Percentiles rank a stretch among this genome's conserved stretches.
phyloP scores from a whole-genome alignment of 192 early-diverging fungal species.

The Endogone sp. region DNA sequence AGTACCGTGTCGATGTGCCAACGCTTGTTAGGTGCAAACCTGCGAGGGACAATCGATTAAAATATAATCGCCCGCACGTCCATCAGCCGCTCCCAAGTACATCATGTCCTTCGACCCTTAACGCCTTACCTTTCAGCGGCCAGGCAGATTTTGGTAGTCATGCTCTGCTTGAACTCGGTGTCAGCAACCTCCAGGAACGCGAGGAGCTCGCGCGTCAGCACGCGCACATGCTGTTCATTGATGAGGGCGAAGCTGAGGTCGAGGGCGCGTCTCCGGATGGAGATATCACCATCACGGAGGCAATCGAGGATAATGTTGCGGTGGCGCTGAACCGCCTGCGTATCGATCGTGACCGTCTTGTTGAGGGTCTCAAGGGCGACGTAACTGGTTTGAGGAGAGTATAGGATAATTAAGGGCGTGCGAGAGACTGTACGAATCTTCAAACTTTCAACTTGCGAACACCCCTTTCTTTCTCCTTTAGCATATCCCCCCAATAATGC shows the following conservation, averaged over 20 bases:
- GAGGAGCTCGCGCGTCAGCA: conserved; percentile 89
- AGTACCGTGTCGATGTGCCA: conserved; percentile 98
- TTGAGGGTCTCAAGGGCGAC: conserved; percentile 98
- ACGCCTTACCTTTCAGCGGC: conserved; percentile 70
- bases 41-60: conserved; percentile 11
- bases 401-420: not conserved
- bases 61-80: not conserved
- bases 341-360: conserved; percentile 84
- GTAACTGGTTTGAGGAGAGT: conserved; percentile 51
- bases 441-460: not conserved
- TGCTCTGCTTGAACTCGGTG: conserved; percentile 82
- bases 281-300: conserved; percentile 91
- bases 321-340: conserved; percentile 94
- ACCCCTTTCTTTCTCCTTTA: not conserved
- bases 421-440: not conserved
- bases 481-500: too few species aligned
- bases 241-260: conserved; percentile 97
- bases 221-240: conserved; percentile 87
- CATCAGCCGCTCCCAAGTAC: not conserved
- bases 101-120: not conserved
- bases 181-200: conserved; percentile 92
- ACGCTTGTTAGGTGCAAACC: conserved; percentile 88
- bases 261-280: conserved; percentile 92
- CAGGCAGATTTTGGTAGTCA: conserved; percentile 87
- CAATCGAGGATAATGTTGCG: conserved; percentile 96